phyloP scores from a whole-genome alignment of 129 eudicot genomes.

The Centella asiatica region DNA sequence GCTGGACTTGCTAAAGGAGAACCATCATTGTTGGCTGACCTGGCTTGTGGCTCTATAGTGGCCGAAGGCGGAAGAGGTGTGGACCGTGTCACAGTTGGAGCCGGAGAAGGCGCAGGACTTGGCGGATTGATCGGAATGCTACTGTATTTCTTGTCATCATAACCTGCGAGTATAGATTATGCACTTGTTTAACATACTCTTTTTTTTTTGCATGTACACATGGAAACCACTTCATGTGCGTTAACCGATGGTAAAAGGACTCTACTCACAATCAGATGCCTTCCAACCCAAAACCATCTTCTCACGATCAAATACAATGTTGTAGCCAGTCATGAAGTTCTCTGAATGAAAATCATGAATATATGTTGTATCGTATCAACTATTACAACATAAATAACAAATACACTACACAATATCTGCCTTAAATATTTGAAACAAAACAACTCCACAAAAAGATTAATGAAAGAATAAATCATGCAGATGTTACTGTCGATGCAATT shows the following conservation, averaged over 20 bases:
- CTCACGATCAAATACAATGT: conserved; percentile 84
- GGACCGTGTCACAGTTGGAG: no score
- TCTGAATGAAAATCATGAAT: conserved; percentile 50
- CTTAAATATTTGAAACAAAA: no score
- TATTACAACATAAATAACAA: no score
- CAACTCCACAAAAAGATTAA: no score
- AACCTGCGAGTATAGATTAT: conserved; percentile 30
- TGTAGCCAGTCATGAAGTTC: conserved; percentile 90
- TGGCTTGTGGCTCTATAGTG: conserved; percentile 60
- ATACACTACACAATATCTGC: no score
- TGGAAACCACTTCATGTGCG: no score
- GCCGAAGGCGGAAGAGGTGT: no score
- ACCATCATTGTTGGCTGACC: conserved; percentile 27
- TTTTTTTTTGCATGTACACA: no score
- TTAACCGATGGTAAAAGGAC: not conserved
- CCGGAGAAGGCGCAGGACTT: conserved; percentile 12
- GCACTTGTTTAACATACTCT: not conserved
- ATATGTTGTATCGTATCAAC: no score
- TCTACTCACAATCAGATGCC: conserved; percentile 64
- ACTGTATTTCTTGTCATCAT: conserved; percentile 37
- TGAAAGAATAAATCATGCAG: no score
- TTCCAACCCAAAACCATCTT: conserved; percentile 83
- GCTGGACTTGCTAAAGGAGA: conserved; percentile 26
- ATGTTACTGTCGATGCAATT: no score
- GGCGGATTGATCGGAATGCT: conserved; percentile 41